Percentiles rank a stretch among this genome's conserved stretches.
Evolutionary conservation across 768 basidiomycete species (phyloP).

Genomic region (Boletus pseudo-olivaceus): DNA sequence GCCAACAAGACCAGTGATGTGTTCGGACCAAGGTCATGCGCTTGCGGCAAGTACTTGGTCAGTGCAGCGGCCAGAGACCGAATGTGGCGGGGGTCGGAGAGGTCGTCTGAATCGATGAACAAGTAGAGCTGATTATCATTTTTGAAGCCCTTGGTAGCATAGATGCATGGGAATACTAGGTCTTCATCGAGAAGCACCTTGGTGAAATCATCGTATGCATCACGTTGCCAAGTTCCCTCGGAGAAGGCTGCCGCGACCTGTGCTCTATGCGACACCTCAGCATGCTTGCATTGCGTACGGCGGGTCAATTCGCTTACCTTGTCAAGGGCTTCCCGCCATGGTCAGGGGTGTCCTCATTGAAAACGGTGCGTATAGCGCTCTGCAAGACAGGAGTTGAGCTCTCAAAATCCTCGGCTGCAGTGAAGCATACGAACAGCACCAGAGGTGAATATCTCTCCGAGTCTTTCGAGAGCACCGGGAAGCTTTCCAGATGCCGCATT

Average conservation of each 20-base stretch:
- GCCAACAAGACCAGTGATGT: slow-evolving; percentile 19
- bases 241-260: slow-evolving; percentile 12
- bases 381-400: neutral
- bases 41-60: slow-evolving; percentile 13
- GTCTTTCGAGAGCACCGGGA: slow-evolving; percentile 5
- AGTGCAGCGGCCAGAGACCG: slow-evolving; percentile 15
- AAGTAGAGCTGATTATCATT: slow-evolving; percentile 19
- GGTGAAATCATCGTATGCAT: slow-evolving; percentile 18
- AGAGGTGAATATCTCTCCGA: slow-evolving; percentile 1
- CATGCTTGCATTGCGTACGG: no score
- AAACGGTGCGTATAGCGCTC: slow-evolving; percentile 1
- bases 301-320: neutral
- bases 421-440: slow-evolving; percentile 4
- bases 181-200: slow-evolving; percentile 21
- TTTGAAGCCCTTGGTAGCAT: slow-evolving; percentile 23
- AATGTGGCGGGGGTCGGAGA: slow-evolving; percentile 21
- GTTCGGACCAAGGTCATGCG: slow-evolving; percentile 17
- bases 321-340: slow-evolving; percentile 14
- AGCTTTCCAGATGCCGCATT: slow-evolving; percentile 10
- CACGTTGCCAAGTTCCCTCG: slow-evolving; percentile 17
- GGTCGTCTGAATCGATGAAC: slow-evolving; percentile 23
- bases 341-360: neutral
- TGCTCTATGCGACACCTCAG: slow-evolving; percentile 5
- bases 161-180: slow-evolving; percentile 20
- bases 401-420: neutral